These are phyloP conservation scores for Lactarius deliciosus DNA, from an alignment of 768 basidiomycete species.

Conservation along the genomic window DNA sequence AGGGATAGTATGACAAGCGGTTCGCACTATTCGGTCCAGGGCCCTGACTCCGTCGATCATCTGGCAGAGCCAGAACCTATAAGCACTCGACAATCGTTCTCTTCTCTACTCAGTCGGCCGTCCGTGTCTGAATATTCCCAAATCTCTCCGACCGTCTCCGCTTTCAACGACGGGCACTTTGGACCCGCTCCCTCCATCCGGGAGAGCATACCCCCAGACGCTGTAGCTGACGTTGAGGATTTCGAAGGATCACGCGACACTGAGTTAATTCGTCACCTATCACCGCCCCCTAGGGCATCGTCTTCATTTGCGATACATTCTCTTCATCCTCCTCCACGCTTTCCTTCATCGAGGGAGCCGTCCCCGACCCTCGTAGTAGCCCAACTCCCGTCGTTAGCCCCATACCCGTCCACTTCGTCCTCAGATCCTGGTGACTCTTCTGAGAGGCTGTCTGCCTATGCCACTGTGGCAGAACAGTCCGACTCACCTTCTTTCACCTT, in stretches of 20 bases:
- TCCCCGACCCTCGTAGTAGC: neutral
- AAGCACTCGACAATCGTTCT: conserved; percentile 51
- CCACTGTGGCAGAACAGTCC: conserved; percentile 21
- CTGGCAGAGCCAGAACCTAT: conserved; percentile 31
- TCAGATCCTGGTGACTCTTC: conserved; percentile 31
- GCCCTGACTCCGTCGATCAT: conserved; percentile 15
- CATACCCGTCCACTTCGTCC: conserved; percentile 23
- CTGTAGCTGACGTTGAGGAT: conserved; percentile 6
- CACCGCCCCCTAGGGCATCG: conserved; percentile 29
- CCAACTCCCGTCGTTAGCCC: conserved; percentile 4
- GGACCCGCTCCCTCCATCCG: conserved; percentile 26
- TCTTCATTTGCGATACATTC: conserved; percentile 28
- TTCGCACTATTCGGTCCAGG: conserved; percentile 28
- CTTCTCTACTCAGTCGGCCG: conserved; percentile 47
- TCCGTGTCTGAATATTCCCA: conserved; percentile 70
- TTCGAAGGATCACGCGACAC: conserved; percentile 1
- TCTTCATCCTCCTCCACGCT: conserved; percentile 27
- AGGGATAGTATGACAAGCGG: conserved; percentile 30
- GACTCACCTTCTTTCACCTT: conserved; percentile 1
- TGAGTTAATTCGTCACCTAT: conserved; percentile 24
- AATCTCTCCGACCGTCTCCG: conserved; percentile 74
- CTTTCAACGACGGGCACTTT: conserved; percentile 65
- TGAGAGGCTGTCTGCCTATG: conserved; percentile 28
- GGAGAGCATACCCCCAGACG: conserved; percentile 31
- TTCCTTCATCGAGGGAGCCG: conserved; percentile 12